Evolutionary conservation across 306 rosid species (phyloP), one percentile per base, ranked within the genome.

Genomic region (Casuarina cunninghamiana): DNA sequence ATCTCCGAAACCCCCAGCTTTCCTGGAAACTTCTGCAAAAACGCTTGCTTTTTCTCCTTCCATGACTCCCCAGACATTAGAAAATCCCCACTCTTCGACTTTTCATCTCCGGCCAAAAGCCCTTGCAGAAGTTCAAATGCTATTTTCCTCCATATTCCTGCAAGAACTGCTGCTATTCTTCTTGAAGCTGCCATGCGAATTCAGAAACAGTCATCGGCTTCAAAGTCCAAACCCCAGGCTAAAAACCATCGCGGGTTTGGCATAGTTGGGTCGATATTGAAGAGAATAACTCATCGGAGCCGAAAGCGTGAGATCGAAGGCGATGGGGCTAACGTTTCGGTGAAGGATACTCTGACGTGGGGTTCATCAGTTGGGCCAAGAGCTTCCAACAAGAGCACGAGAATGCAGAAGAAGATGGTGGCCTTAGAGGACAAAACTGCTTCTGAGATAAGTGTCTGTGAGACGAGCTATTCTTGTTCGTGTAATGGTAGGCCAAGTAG

Each of bases 101-200:
- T 89, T 2, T 45, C 86, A 0, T 89, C 97, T 3, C 96, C 96
- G 0, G 76, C 74, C 0, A 90, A 83, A 45, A 88, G 80, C 63
- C 92, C 94, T 8, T 73, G 81, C 51, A 71, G 75, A 12, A 83
- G 85, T 42, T 87, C 96, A 44, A 90, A 88, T 75, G 76, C 87
- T 21, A 87, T 89, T 35, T 91, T 91, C 78, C 95, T 89, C 26
- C 94, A 89, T 10, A 83, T 93, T 41, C 98, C 98, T 0, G 81
- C 97, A 0, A 77, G 83, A 82, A 96, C 97, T 0, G 94, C 99
- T 0, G 77, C 94, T 39, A 70, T 93, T 45, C 96, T 96, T 43
- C 91, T 93, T 1, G 97, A 96, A 74, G 97, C 99, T 3, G 91
- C 99, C 16, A 72, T 90, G 43, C 84, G 88, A 83, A 93, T 93